Conservation (phyloP, 2,329 filamentous ascomycete species). For the Xylariaceae sp. region DNA sequence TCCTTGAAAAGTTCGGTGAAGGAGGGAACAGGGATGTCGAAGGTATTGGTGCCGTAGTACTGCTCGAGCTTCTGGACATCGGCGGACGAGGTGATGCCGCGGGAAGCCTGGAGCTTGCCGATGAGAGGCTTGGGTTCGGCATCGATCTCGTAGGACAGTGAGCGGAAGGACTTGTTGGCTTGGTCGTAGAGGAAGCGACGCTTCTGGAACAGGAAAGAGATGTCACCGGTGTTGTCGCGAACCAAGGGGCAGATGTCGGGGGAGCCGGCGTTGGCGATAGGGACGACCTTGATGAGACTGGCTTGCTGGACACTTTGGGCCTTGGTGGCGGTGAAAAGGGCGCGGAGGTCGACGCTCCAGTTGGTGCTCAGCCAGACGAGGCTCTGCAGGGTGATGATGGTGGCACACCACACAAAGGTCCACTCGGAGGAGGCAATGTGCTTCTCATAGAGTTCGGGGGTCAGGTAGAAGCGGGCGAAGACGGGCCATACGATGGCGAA, state of each 20-base stretch:
- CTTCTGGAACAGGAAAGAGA: conserved; percentile 97
- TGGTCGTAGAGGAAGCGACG: conserved; percentile 85
- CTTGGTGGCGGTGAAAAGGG: conserved; percentile 72
- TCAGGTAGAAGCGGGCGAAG: conserved; percentile 85
- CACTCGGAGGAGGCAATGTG: conserved; percentile 94
- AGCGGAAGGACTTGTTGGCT: conserved; percentile 69
- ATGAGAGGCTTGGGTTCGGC: conserved; percentile 77
- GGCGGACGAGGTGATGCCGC: conserved; percentile 68
- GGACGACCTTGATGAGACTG: conserved; percentile 86
- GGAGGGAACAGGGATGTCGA: conserved; percentile 94
- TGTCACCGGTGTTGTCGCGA: conserved; percentile 71
- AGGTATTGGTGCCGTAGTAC: conserved; percentile 93
- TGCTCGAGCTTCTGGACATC: conserved; percentile 79
- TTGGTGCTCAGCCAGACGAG: conserved; percentile 94
- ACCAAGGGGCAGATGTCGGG: conserved; percentile 82
- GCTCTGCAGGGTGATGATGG: conserved; percentile 82
- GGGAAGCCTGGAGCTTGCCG: conserved; percentile 71
- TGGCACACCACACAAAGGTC: conserved; percentile 92
- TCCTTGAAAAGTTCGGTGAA: conserved; percentile 97
- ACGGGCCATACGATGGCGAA: conserved; percentile 88
- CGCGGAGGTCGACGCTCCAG: conserved; percentile 88
- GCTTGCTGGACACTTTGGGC: conserved; percentile 70
- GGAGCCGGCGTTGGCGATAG: conserved; percentile 80
- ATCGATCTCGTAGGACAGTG: conserved; percentile 81
- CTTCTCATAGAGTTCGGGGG: conserved; percentile 77